These are phyloP conservation scores for Tylopilus sp. DNA, from an alignment of 768 basidiomycete genomes.

Conservation along the genomic window DNA sequence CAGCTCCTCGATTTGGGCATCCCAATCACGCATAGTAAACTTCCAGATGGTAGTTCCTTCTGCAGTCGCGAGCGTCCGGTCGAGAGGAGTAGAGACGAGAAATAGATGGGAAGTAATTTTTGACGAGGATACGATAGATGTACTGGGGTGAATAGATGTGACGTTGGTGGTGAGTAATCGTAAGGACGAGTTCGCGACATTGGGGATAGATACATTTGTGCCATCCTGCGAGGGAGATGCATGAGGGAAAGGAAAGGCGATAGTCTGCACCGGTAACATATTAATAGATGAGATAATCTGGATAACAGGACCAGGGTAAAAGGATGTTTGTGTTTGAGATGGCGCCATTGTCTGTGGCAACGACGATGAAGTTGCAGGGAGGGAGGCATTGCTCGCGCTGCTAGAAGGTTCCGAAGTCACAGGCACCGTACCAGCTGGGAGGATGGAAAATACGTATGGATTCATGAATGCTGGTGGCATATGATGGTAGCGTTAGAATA, in stretches of 20 bases:
- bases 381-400: conserved; percentile 14
- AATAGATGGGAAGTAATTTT: conserved; percentile 43
- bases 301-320: conserved; percentile 55
- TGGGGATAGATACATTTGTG: neutral
- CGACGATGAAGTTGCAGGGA: conserved; percentile 10
- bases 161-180: conserved; percentile 47
- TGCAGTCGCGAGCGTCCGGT: conserved; percentile 56
- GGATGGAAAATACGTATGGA: conserved; percentile 74
- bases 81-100: conserved; percentile 70
- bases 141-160: conserved; percentile 48
- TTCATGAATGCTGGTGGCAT: conserved; percentile 55
- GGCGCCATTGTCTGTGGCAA: conserved; percentile 22
- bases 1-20: conserved; percentile 82
- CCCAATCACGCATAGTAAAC: conserved; percentile 68
- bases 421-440: conserved; percentile 64
- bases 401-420: conserved; percentile 21
- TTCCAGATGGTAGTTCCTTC: conserved; percentile 83
- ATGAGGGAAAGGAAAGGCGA: conserved; percentile 60
- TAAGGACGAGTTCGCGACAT: conserved; percentile 44
- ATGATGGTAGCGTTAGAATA: conserved; percentile 54
- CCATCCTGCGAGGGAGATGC: conserved; percentile 18
- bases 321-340: conserved; percentile 28
- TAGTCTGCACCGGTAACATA: conserved; percentile 53
- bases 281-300: conserved; percentile 74
- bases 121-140: conserved; percentile 14